phyloP scores from a whole-genome alignment of 495 filamentous ascomycete genomes.

The Neurospora hispaniola region DNA sequence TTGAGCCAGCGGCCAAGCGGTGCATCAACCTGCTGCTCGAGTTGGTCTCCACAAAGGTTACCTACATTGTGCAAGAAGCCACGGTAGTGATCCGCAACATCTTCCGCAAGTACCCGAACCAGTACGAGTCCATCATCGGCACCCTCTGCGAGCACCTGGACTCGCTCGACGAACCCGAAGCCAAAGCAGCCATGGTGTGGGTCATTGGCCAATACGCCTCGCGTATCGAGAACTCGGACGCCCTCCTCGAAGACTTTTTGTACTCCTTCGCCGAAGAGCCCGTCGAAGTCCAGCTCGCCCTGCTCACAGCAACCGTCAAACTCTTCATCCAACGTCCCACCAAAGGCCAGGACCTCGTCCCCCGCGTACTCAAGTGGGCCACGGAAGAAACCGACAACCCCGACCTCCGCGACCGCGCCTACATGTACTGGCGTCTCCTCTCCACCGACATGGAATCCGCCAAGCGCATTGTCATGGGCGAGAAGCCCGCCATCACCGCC shows the following conservation, averaged over 20 bases:
- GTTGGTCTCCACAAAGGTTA: conserved; percentile 91
- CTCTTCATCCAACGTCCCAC: conserved; percentile 94
- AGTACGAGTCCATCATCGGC: conserved; percentile 95
- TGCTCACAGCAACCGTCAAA: conserved; percentile 92
- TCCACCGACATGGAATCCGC: conserved; percentile 84
- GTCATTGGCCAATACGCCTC: conserved; percentile 98
- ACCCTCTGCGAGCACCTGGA: conserved; percentile 95
- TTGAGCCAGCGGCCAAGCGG: conserved; percentile 84
- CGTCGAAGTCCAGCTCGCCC: conserved; percentile 58
- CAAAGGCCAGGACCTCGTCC: conserved; percentile 74
- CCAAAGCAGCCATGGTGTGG: conserved; percentile 88
- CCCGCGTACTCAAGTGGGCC: conserved; percentile 83
- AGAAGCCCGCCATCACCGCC: conserved; percentile 87
- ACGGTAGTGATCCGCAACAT: conserved; percentile 99
- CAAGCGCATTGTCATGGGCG: conserved; percentile 83
- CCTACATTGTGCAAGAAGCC: conserved; percentile 97
- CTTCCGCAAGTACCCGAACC: conserved; percentile 82
- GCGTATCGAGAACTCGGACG: conserved; percentile 95
- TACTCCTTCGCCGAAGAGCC: conserved; percentile 82
- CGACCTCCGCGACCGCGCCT: conserved; percentile 91
- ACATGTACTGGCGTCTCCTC: conserved; percentile 97
- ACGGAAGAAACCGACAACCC: conserved; percentile 95
- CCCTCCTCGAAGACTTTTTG: conserved; percentile 87
- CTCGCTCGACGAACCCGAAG: conserved; percentile 90
- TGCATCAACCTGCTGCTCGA: conserved; percentile 92